Conservation (phyloP, 2,329 filamentous ascomycete species). For the Alternaria ventricosa region DNA sequence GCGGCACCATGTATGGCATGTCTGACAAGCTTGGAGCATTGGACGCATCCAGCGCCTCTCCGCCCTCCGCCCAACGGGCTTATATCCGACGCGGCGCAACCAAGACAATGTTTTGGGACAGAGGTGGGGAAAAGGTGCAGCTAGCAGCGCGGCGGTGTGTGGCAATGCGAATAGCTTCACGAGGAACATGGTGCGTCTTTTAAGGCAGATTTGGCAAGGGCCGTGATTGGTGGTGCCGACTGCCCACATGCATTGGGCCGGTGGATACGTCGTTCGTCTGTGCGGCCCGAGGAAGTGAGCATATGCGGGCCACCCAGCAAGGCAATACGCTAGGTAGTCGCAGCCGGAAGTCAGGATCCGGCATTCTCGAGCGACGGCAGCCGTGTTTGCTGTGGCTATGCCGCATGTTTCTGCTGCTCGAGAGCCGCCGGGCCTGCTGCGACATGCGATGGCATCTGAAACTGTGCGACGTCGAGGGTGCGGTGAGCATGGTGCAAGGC, state of each 20-base stretch:
- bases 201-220: neutral
- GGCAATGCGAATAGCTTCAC: constrained; percentile 6
- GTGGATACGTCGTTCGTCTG: constrained; percentile 5
- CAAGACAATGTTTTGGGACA: neutral
- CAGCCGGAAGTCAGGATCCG: constrained; percentile 17
- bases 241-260: constrained; percentile 1
- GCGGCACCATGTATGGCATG: neutral
- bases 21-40: neutral
- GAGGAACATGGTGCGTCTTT: constrained; percentile 7
- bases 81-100: neutral
- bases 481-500: constrained; percentile 20
- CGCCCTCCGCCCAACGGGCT: neutral
- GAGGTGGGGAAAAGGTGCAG: neutral
- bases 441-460: constrained; percentile 15
- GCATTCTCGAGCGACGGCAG: constrained; percentile 18
- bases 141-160: constrained; percentile 8
- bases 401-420: neutral
- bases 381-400: constrained; percentile 7
- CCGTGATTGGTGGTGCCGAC: constrained; percentile 4
- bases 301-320: constrained; percentile 5
- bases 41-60: neutral
- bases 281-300: constrained; percentile 12
- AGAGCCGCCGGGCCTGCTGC: neutral
- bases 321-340: constrained; percentile 10
- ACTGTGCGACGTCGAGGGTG: constrained; percentile 19